phyloP scores from a whole-genome alignment of 352 stramenopile genomes.

The Pythium aristosporum region DNA sequence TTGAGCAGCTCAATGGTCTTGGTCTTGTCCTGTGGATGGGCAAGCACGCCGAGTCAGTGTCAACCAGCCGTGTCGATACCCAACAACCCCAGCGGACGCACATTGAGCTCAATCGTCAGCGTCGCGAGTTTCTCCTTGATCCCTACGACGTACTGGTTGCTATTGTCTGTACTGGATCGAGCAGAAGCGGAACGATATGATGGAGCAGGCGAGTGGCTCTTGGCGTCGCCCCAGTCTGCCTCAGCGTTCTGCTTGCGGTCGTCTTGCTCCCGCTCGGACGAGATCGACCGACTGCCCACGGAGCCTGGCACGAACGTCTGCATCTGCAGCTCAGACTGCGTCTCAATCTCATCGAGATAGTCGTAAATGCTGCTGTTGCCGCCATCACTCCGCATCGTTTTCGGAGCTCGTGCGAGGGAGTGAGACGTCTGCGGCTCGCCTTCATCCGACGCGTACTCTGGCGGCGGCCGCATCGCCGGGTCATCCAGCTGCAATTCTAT shows the following conservation, averaged over 20 bases:
- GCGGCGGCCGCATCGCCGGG: constrained; percentile 33
- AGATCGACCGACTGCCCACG: constrained; percentile 8
- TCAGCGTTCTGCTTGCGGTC: constrained; percentile 23
- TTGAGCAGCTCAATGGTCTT: constrained; percentile 86
- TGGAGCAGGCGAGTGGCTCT: constrained; percentile 24
- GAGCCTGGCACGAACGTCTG: constrained; percentile 28
- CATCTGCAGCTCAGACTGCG: constrained; percentile 52
- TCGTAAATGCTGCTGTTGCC: constrained; percentile 65
- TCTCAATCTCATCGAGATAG: constrained; percentile 76
- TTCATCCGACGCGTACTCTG: constrained; percentile 38
- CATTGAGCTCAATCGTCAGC: constrained; percentile 76
- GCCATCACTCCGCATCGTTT: constrained; percentile 1
- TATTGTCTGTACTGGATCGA: constrained; percentile 30
- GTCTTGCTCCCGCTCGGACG: constrained; percentile 15
- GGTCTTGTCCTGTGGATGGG: constrained; percentile 57
- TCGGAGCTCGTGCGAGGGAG: constrained; percentile 25
- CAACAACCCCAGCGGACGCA: constrained; percentile 21
- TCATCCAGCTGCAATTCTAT: constrained; percentile 49
- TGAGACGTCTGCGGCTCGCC: constrained; percentile 28
- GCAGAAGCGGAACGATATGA: constrained; percentile 39
- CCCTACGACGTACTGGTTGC: constrained; percentile 59
- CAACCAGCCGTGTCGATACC: not conserved
- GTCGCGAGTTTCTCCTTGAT: constrained; percentile 83
- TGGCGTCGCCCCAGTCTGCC: constrained; percentile 39
- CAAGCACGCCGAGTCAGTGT: not conserved